Percentiles rank a stretch among this genome's conserved stretches.
phyloP scores from a whole-genome alignment of 345 rosid species.

The Microthlaspi erraticum region DNA sequence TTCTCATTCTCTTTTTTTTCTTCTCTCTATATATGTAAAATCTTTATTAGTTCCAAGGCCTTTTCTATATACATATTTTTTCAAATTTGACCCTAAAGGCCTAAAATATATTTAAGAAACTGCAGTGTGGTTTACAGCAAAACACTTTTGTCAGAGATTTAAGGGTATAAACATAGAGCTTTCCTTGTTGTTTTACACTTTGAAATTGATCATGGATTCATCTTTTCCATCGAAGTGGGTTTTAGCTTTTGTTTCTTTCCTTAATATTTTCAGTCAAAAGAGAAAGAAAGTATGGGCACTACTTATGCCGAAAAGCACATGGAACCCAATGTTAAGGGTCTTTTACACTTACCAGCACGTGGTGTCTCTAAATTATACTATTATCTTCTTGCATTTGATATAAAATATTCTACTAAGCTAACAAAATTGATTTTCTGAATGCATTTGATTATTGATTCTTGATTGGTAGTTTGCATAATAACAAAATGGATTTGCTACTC shows the following conservation, averaged over 20 bases:
- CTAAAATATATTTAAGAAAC: conserved; percentile 29
- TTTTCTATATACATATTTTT: conserved; percentile 4
- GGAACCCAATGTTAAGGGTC: conserved; percentile 58
- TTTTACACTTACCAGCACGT: conserved; percentile 27
- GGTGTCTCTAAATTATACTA: conserved; percentile 16
- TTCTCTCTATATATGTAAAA: not conserved
- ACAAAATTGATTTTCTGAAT: conserved; percentile 4
- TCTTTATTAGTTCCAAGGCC: not conserved
- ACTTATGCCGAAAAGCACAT: conserved; percentile 56
- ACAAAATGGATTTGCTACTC: not conserved
- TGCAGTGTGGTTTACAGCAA: conserved; percentile 27
- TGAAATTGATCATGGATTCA: conserved; percentile 30
- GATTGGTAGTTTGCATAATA: not conserved
- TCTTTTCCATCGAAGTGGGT: conserved; percentile 37
- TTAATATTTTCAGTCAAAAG: conserved; percentile 55
- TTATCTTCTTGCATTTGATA: conserved; percentile 8
- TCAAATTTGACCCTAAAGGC: not conserved
- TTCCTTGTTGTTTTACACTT: conserved; percentile 24
- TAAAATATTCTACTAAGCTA: not conserved
- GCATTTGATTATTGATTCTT: conserved; percentile 3
- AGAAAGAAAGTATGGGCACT: conserved; percentile 55
- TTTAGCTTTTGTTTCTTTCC: conserved; percentile 27
- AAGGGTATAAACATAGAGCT: conserved; percentile 26
- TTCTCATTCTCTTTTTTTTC: conserved; percentile 32
- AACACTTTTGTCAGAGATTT: conserved; percentile 38